Base-by-base conservation (phyloP, 129 eudicot genomes). In the Centrapalus pauciflorus region DNA sequence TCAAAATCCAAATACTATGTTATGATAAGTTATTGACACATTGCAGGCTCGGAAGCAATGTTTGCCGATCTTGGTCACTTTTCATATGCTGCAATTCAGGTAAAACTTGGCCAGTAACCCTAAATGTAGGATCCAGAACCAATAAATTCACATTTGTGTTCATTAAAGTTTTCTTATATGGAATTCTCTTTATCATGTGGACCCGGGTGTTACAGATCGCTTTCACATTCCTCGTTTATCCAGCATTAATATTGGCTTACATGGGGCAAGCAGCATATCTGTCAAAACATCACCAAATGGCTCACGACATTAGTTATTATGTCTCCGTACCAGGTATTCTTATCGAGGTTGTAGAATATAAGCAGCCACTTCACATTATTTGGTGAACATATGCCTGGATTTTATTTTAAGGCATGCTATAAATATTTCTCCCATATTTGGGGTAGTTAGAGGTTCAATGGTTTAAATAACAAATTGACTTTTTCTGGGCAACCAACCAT, bases 51-150 rank as follows among this genome's bases (percentile, higher is more conserved):
- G 32, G 98, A 92, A 66, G 98, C 95, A 63, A 92, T 92, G 98
- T 92, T 92, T 85, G 98, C 98, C 1, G 98, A 91, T 80, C 96
- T 91, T 69, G 96, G 98, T 37, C 98, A 92, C 77, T 92, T 92
- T 84, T 88, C 98, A 13, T 73, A 88, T 66, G 65, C 83, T 60
- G 96, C 98, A 70, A 88, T 92, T 83, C 98, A 92, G 96, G 97
- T 91, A 74, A 19, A n/a, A 7, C 69, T 54, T 54, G 55, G 66
- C 68, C 76, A 51, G 32, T 35, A 33, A 21, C 4, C 14, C 33
- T 33, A 60, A 46, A 28, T 57, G 41, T 57, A 24, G 63, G 25
- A 52, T 24, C 30, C 20, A 58, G 11, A 20, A 61, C 16, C 28
- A 24, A 4, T 25, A 25, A 45, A 19, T 11, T 21, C 30, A 28